These are phyloP conservation scores for Pseudodiploospora longispora DNA, from an alignment of 2,329 filamentous ascomycete genomes.

Conservation along the genomic window DNA sequence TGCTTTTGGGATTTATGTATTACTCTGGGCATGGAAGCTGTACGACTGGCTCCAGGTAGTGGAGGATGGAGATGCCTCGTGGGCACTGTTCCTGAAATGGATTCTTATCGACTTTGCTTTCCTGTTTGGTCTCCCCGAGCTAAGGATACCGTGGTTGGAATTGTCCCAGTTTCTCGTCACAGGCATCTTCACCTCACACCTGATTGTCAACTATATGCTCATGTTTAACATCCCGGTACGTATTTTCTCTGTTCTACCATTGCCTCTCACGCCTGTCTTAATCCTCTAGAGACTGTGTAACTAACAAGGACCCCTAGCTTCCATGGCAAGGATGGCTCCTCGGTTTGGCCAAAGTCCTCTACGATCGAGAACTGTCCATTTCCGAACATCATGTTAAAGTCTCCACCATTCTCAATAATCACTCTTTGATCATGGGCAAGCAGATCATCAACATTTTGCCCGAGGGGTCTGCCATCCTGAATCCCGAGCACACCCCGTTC, in stretches of 20 bases:
- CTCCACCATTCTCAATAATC: slow-evolving; percentile 79
- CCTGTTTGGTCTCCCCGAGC: slow-evolving; percentile 74
- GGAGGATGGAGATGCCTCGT: slow-evolving; percentile 78
- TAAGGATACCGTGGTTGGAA: slow-evolving; percentile 95
- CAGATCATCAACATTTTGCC: slow-evolving; percentile 97
- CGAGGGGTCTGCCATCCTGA: slow-evolving; percentile 87
- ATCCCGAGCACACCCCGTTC: slow-evolving; percentile 71
- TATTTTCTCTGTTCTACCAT: slow-evolving; percentile 11
- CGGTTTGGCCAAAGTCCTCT: slow-evolving; percentile 69
- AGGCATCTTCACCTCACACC: slow-evolving; percentile 62
- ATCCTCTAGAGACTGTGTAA: too few species aligned
- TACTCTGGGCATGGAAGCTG: slow-evolving; percentile 71
- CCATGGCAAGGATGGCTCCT: slow-evolving; percentile 68
- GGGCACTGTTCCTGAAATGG: slow-evolving; percentile 92
- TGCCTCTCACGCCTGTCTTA: too few species aligned
- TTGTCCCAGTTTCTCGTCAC: slow-evolving; percentile 70
- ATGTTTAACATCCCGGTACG: slow-evolving; percentile 84
- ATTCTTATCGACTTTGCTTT: slow-evolving; percentile 76
- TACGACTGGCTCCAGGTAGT: slow-evolving; percentile 78
- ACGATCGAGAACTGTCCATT: slow-evolving; percentile 86
- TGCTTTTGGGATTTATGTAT: slow-evolving; percentile 68
- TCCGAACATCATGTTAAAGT: slow-evolving; percentile 91
- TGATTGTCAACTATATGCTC: slow-evolving; percentile 69
- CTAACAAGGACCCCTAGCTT: slow-evolving; percentile 36
- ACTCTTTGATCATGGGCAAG: slow-evolving; percentile 87